Percentiles rank a stretch among this genome's conserved stretches.
Conservation (phyloP, 202 grass and related monocot species). For the Setaria viridis region DNA sequence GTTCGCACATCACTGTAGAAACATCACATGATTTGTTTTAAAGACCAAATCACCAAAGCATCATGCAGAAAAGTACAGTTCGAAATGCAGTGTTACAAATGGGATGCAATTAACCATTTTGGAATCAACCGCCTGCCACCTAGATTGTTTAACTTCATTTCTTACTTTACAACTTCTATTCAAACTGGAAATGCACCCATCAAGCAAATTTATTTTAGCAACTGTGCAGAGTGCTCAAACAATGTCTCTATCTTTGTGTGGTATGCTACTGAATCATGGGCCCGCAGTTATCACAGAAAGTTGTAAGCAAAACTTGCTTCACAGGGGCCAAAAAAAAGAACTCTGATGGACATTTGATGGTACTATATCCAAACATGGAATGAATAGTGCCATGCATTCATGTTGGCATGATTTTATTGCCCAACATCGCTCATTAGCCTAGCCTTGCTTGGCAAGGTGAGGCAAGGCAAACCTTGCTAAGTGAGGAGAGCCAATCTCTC, state of each 20-base stretch:
- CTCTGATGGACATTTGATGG: neutral
- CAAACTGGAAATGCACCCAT: neutral
- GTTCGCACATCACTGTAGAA: slow-evolving; percentile 90
- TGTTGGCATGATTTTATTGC: neutral
- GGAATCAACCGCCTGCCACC: neutral
- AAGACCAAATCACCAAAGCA: slow-evolving; percentile 10
- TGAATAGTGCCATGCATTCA: neutral
- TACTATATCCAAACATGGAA: slow-evolving; percentile 2
- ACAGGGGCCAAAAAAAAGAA: too few species aligned
- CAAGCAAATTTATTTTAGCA: slow-evolving; percentile 20
- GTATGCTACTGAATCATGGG: too few species aligned
- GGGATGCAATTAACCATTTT: neutral
- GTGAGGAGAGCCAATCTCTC: too few species aligned
- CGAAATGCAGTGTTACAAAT: slow-evolving; percentile 22
- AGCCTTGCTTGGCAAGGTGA: neutral
- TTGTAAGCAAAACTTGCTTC: too few species aligned
- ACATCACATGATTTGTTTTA: slow-evolving; percentile 37
- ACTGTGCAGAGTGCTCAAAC: neutral
- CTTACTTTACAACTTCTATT: neutral
- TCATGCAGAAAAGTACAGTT: slow-evolving; percentile 20
- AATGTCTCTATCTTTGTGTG: neutral
- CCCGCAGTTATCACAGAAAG: too few species aligned
- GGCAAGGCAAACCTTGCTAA: neutral
- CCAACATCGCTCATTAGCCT: neutral
- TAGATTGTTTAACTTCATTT: neutral